Evolutionary conservation across 176 grass and related monocot genomes (phyloP).

Genomic region (Urochloa ruziziensis): DNA sequence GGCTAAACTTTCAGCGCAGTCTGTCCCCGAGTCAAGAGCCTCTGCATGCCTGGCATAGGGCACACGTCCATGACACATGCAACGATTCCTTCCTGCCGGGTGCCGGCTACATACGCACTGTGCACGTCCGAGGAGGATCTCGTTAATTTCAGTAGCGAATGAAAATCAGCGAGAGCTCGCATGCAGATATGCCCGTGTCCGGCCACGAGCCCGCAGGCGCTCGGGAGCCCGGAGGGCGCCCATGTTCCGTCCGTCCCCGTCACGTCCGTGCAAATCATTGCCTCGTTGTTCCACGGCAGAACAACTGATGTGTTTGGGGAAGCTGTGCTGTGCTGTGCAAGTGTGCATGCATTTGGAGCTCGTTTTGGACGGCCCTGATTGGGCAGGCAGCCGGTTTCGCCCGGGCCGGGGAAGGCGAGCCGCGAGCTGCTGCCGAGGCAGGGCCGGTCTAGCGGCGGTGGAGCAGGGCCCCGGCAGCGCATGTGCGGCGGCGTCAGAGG

Average conservation of each 20-base stretch:
- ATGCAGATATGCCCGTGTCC: not conserved
- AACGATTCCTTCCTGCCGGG: slow-evolving; percentile 11
- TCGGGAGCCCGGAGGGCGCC: not conserved
- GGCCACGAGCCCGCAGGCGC: not conserved
- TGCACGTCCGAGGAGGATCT: slow-evolving; percentile 18
- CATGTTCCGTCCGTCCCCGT: not conserved
- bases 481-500: slow-evolving; percentile 25
- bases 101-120: not conserved
- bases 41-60: too few species aligned
- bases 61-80: too few species aligned
- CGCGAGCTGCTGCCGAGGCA: not conserved
- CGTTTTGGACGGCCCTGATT: not conserved
- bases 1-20: not conserved
- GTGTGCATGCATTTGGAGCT: not conserved
- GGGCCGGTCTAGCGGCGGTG: not conserved
- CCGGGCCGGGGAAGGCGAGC: not conserved
- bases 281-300: not conserved
- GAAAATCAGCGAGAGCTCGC: not conserved
- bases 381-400: not conserved
- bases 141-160: not conserved
- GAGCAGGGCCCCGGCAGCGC: slow-evolving; percentile 20
- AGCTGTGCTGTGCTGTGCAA: not conserved
- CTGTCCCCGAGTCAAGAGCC: not conserved
- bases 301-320: too few species aligned
- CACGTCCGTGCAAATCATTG: not conserved